These are phyloP conservation scores for Paraurostyla sp. DNA, from an alignment of 73 alveolate genomes.

Conservation along the genomic window DNA sequence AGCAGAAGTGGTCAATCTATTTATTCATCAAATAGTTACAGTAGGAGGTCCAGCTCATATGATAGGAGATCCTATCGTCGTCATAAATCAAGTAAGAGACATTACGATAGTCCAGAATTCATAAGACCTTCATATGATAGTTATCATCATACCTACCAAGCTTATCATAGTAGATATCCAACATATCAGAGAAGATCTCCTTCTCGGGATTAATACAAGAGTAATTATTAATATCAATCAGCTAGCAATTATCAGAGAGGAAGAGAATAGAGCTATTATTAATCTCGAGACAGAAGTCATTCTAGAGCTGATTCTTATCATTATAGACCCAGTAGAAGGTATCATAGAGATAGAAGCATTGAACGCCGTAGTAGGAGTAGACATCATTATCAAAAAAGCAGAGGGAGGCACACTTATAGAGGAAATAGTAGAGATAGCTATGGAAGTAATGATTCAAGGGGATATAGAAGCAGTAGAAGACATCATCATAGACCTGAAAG, in stretches of 20 bases:
- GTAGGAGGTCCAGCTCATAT: neutral
- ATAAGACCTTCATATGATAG: neutral
- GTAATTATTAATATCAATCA: too few relatives aligned
- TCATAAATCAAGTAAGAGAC: neutral
- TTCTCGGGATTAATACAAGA: too few relatives aligned
- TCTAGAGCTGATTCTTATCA: too few relatives aligned
- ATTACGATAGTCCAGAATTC: constrained; percentile 1
- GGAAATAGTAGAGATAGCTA: too few relatives aligned
- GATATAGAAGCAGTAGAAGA: too few relatives aligned
- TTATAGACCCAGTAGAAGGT: neutral
- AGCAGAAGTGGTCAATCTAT: neutral
- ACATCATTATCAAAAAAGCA: neutral
- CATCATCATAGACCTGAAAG: too few relatives aligned
- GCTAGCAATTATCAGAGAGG: too few relatives aligned
- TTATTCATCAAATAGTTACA: neutral
- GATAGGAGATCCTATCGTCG: neutral
- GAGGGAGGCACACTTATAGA: neutral
- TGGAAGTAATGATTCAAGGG: too few relatives aligned
- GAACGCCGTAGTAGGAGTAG: neutral
- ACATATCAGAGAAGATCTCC: neutral
- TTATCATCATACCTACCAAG: too few relatives aligned
- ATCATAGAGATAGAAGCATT: neutral
- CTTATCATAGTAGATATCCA: neutral
- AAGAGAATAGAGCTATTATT: too few relatives aligned
- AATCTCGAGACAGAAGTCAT: too few relatives aligned